These are phyloP conservation scores for Catharanthus roseus DNA, from an alignment of 257 asterid genomes.

Conservation along the genomic window DNA sequence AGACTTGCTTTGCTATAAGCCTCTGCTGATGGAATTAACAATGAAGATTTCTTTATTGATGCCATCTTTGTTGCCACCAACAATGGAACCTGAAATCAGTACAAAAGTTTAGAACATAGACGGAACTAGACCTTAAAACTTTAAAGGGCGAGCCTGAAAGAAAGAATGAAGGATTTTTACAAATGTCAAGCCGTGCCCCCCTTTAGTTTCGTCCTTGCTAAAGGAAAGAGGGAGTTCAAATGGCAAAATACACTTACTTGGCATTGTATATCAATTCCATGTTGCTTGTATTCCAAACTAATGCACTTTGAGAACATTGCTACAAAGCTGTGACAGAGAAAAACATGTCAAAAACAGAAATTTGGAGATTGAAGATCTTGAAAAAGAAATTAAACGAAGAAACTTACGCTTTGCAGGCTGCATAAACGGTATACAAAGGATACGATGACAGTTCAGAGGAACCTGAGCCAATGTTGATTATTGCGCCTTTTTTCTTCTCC, in stretches of 20 bases:
- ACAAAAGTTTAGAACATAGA: neutral
- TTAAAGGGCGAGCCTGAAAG: too few relatives aligned
- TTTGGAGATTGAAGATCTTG: constrained; percentile 10
- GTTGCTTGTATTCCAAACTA: constrained; percentile 17
- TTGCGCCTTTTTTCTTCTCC: constrained; percentile 45
- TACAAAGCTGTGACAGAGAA: constrained; percentile 11
- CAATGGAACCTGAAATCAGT: constrained; percentile 52
- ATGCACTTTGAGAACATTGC: constrained; percentile 22
- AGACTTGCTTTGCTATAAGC: constrained; percentile 66
- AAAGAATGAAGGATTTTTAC: too few relatives aligned
- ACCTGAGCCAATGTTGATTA: constrained; percentile 76
- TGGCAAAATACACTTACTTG: constrained; percentile 14
- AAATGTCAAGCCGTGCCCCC: too few relatives aligned
- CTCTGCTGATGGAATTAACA: constrained; percentile 75
- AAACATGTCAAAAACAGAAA: neutral
- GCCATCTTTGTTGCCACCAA: constrained; percentile 91
- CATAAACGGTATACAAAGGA: constrained; percentile 77
- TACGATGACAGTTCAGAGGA: constrained; percentile 70
- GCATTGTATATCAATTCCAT: constrained; percentile 26
- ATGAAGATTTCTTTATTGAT: constrained; percentile 68
- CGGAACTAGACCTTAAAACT: too few relatives aligned
- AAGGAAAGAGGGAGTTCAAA: neutral
- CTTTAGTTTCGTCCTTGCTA: too few relatives aligned
- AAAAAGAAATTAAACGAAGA: too few relatives aligned
- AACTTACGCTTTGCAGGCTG: constrained; percentile 84